A percentile compares a stretch with the other conserved stretches of the same genome.
phyloP scores from a whole-genome alignment of 1,139 yeast species.

The Hyphopichia pseudoburtonii region DNA sequence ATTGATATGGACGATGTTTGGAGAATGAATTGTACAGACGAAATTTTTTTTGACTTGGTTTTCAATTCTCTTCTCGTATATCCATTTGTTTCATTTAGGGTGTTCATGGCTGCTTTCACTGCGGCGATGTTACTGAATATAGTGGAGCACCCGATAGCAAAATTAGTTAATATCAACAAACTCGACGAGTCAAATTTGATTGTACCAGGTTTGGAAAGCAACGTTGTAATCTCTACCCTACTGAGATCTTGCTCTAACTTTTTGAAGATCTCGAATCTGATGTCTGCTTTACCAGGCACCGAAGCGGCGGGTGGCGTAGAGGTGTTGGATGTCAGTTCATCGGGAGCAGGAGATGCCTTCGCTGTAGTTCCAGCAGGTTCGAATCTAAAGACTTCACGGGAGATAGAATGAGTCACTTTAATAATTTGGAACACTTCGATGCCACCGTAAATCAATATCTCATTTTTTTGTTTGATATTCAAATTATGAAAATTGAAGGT shows the following conservation, averaged over 20 bases:
- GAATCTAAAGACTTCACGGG: conserved; percentile 19
- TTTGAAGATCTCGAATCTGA: conserved; percentile 51
- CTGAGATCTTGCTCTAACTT: conserved; percentile 18
- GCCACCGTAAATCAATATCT: conserved; percentile 48
- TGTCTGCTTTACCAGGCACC: conserved; percentile 37
- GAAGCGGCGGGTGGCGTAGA: conserved; percentile 6
- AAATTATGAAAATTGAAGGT: conserved; percentile 29
- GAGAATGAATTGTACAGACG: conserved; percentile 19
- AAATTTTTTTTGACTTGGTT: background rate
- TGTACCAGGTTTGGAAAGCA: conserved; percentile 44
- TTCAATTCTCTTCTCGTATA: too few relatives aligned
- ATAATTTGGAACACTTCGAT: conserved; percentile 31
- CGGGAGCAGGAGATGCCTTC: conserved; percentile 4
- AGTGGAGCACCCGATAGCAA: conserved; percentile 6
- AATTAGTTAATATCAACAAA: conserved; percentile 16
- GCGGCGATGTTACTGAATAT: conserved; percentile 7
- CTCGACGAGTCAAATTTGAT: conserved; percentile 30
- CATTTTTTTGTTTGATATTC: conserved; percentile 43
- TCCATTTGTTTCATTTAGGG: background rate
- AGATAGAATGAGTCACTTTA: conserved; percentile 15
- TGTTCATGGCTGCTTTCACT: conserved; percentile 6
- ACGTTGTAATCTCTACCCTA: conserved; percentile 37
- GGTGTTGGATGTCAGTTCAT: conserved; percentile 3
- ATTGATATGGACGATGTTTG: conserved; percentile 34
- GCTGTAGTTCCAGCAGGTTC: conserved; percentile 11